phyloP scores from a whole-genome alignment of 352 stramenopile genomes.

The Globisporangium iwayamae region DNA sequence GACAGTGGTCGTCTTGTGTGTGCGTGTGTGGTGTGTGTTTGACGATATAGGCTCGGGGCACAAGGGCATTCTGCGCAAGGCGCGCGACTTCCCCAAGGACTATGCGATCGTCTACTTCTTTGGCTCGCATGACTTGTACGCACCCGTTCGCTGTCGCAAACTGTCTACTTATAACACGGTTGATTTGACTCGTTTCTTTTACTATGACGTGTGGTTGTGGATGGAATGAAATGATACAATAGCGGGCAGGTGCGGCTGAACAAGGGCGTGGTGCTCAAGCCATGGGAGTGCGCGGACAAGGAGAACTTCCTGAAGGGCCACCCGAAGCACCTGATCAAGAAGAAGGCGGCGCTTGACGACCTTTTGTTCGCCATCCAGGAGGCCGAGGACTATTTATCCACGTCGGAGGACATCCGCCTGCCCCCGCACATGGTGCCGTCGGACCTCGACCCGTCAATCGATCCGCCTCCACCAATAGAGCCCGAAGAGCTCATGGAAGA shows the following conservation, averaged over 20 bases:
- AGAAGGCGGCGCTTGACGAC: slow-evolving; percentile 45
- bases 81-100: slow-evolving; percentile 63
- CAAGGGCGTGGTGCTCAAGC: slow-evolving; percentile 57
- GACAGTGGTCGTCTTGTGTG: neutral
- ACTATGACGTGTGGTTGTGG: slow-evolving; percentile 10
- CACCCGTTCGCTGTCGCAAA: neutral
- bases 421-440: slow-evolving; percentile 79
- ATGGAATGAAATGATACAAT: neutral
- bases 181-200: slow-evolving; percentile 1
- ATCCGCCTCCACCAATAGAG: slow-evolving; percentile 46
- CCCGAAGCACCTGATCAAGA: slow-evolving; percentile 68
- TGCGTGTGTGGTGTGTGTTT: neutral
- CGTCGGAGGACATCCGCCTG: slow-evolving; percentile 69
- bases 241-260: slow-evolving; percentile 61
- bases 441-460: slow-evolving; percentile 69
- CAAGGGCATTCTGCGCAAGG: slow-evolving; percentile 65
- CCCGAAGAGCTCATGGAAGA: slow-evolving; percentile 26
- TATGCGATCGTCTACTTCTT: slow-evolving; percentile 86
- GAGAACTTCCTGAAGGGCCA: slow-evolving; percentile 65
- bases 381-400: slow-evolving; percentile 69
- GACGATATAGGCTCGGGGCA: slow-evolving; percentile 46
- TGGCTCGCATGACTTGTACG: slow-evolving; percentile 80
- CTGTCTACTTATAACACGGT: neutral
- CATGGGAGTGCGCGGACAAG: slow-evolving; percentile 75
- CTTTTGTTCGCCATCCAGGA: slow-evolving; percentile 57